Evolutionary conservation across 2,329 filamentous ascomycete genomes (phyloP), one percentile per base, ranked within the genome.

Genomic region (Beauveria asiatica): DNA sequence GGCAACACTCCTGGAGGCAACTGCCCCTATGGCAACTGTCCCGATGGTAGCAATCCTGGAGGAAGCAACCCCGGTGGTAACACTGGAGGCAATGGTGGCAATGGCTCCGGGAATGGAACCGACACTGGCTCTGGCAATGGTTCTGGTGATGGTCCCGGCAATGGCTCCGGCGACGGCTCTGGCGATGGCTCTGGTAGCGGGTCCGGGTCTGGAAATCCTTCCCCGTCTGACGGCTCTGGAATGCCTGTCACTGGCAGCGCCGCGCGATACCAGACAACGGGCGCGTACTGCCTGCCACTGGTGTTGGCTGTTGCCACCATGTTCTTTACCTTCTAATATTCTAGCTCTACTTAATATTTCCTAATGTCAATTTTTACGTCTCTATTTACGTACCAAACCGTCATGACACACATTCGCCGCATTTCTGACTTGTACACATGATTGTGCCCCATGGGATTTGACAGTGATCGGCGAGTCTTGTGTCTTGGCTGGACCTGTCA

Each of bases 271-370:
- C 57, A 59, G 45, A 7, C 56, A 39, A 42, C 30, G 21, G 25
- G 19, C 10, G n/a, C 39, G 7, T 53, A 48, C 41, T 46, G 41
- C 6, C 27, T 59, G 16, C 57, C 48, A n/a, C 2, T 59, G 25
- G 41, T 25, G 19, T 41, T 50, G 27, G 57, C 57, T 39, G 19
- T 59, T 5, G 41, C 57, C 13, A 27, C 57, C 6, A 16, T 59
- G 8, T 59, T 53, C 57, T 46, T 52, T n/a, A 45, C 49, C 33
- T n/a, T 59, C 5, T 59, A 59, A 52, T 27, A 19, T 19, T 10
- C 8, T 23, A 25, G 13, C 19, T 39, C 6, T 51, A 37, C 21
- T 51, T 54, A n/a, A 57, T 48, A 27, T 8, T 23, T 7, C 37
- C 37, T 52, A 21, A 23, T 39, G 11, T 23, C n/a, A 16, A 5